These are phyloP conservation scores for Colletotrichum orchidophilum DNA, from an alignment of 2,329 filamentous ascomycete genomes.

Conservation along the genomic window DNA sequence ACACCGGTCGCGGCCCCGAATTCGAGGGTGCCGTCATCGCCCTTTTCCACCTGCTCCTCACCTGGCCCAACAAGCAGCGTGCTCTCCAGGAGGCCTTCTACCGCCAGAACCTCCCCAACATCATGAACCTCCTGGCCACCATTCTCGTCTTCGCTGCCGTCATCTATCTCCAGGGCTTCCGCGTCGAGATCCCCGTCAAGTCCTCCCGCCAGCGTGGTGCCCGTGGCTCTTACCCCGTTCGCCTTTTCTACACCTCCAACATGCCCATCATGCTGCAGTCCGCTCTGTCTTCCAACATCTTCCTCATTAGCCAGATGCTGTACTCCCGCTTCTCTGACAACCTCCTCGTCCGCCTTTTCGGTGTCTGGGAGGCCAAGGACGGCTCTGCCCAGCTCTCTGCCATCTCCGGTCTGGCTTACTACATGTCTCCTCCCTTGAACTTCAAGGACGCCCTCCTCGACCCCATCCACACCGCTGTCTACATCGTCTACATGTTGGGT, in stretches of 20 bases:
- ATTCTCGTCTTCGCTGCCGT: constrained; percentile 94
- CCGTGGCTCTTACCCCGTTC: constrained; percentile 96
- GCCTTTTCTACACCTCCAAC: constrained; percentile 99
- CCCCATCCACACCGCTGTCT: constrained; percentile 94
- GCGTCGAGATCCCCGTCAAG: constrained; percentile 99
- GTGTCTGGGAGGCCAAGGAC: constrained; percentile 98
- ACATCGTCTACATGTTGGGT: constrained; percentile 97
- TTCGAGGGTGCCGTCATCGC: constrained; percentile 99
- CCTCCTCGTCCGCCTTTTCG: constrained; percentile 95
- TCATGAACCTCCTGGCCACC: constrained; percentile 97
- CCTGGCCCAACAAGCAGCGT: constrained; percentile 99
- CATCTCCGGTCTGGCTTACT: constrained; percentile 94
- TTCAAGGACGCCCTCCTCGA: constrained; percentile 97
- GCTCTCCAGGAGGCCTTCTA: constrained; percentile 99
- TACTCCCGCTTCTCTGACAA: constrained; percentile 99
- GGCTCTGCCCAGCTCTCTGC: constrained; percentile 96
- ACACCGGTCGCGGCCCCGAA: constrained; percentile 98
- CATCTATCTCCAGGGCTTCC: constrained; percentile 99
- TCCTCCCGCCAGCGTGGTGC: constrained; percentile 98
- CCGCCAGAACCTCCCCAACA: constrained; percentile 98
- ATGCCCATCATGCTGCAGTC: constrained; percentile 99
- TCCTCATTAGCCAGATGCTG: constrained; percentile 99
- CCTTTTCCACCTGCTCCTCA: constrained; percentile 96
- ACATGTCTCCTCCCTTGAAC: constrained; percentile 98
- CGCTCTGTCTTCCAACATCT: constrained; percentile 97